phyloP scores from a whole-genome alignment of 2,329 filamentous ascomycete species.

The Pseudodiploospora longispora region DNA sequence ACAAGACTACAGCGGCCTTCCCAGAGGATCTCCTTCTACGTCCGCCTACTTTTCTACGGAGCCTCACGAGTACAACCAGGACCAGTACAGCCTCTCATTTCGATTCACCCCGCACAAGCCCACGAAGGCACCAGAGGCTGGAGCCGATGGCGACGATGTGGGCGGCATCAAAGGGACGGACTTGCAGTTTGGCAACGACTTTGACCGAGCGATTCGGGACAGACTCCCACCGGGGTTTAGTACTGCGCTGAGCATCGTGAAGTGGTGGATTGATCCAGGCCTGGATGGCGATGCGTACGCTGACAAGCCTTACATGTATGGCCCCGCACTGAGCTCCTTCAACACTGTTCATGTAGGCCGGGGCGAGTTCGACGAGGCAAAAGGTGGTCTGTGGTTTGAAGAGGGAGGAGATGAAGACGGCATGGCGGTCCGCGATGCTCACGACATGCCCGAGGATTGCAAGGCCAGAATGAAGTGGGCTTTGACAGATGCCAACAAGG shows the following conservation, averaged over 20 bases:
- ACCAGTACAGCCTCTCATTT: constrained; percentile 81
- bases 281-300: constrained; percentile 85
- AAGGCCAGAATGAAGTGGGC: constrained; percentile 54
- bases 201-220: constrained; percentile 83
- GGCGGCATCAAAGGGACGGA: constrained; percentile 58
- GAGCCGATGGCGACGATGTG: constrained; percentile 7
- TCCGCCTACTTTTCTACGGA: constrained; percentile 70
- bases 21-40: constrained; percentile 56
- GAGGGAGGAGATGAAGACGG: constrained; percentile 58
- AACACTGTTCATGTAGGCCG: constrained; percentile 65
- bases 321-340: constrained; percentile 70
- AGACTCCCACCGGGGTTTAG: constrained; percentile 79
- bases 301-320: constrained; percentile 79
- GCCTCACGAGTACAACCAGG: constrained; percentile 55
- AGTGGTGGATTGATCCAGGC: constrained; percentile 85
- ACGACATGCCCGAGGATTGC: constrained; percentile 43
- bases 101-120: constrained; percentile 62
- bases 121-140: constrained; percentile 7
- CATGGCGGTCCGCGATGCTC: constrained; percentile 31
- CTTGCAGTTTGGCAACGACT: constrained; percentile 91
- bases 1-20: constrained; percentile 60
- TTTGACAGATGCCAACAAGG: constrained; percentile 39
- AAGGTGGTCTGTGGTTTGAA: constrained; percentile 49
- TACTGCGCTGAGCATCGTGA: constrained; percentile 75
- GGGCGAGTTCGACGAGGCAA: constrained; percentile 35